These are phyloP conservation scores for Cyclanthera cordifolia DNA, from an alignment of 306 rosid genomes.

Conservation along the genomic window DNA sequence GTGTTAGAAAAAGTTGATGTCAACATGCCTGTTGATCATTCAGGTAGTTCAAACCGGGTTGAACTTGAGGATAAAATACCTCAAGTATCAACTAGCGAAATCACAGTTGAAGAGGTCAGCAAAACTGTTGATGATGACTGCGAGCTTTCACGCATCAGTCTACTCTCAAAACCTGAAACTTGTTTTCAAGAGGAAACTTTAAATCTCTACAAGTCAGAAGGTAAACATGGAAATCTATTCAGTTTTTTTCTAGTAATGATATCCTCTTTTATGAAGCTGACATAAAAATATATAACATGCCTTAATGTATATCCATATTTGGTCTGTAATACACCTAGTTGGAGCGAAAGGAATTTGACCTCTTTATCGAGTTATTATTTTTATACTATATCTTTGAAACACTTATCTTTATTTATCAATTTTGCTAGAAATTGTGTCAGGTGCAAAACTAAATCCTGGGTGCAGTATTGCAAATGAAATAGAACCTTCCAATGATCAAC, in stretches of 20 bases:
- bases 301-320: not conserved
- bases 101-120: not conserved
- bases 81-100: constrained; percentile 22
- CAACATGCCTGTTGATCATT: not conserved
- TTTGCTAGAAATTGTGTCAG: constrained; percentile 16
- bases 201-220: constrained; percentile 26
- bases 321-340: not conserved
- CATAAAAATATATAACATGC: not conserved
- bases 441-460: constrained; percentile 10
- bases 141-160: constrained; percentile 17
- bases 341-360: not conserved
- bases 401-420: not conserved
- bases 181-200: constrained; percentile 18
- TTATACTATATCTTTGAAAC: not conserved
- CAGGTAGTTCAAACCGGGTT: constrained; percentile 9
- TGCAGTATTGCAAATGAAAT: not conserved
- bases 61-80: constrained; percentile 17
- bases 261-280: not conserved
- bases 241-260: not conserved
- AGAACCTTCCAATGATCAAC: not conserved
- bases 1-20: constrained; percentile 14
- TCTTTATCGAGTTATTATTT: not conserved
- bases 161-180: constrained; percentile 22
- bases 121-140: constrained; percentile 14
- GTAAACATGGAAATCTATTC: constrained; percentile 23